Percentiles rank a stretch among this genome's conserved stretches.
These are phyloP conservation scores for Aspergillus floridensis DNA, from an alignment of 2,329 filamentous ascomycete species.

Conservation along the genomic window DNA sequence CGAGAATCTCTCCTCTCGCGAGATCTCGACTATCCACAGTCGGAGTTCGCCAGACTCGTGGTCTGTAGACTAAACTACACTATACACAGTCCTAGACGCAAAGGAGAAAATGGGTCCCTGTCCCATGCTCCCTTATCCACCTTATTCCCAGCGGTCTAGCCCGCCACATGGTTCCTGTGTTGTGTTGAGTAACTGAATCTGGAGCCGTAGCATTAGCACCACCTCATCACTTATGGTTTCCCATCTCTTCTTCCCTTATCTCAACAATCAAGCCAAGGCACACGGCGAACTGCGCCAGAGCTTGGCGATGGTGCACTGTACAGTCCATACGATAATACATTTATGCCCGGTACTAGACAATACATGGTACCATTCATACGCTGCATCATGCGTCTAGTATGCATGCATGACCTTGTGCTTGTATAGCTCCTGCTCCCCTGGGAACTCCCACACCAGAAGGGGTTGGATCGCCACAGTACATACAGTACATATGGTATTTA, in stretches of 20 bases:
- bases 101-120: too few relatives aligned
- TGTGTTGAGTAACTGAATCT: too few relatives aligned
- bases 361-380: neutral
- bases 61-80: too few relatives aligned
- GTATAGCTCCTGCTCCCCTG: neutral
- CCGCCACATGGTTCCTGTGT: neutral
- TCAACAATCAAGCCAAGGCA: neutral
- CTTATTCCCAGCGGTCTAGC: neutral
- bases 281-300: neutral
- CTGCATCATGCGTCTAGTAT: too few relatives aligned
- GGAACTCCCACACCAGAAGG: neutral
- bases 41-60: neutral
- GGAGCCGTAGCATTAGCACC: too few relatives aligned
- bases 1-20: neutral
- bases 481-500: too few relatives aligned
- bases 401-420: neutral
- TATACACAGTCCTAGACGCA: too few relatives aligned
- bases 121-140: neutral
- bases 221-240: too few relatives aligned
- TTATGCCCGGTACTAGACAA: neutral
- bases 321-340: neutral
- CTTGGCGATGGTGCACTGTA: neutral
- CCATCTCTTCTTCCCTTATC: too few relatives aligned
- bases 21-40: neutral
- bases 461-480: neutral